Conservation (phyloP, 148 eudicot species). For the Polygonum maritimum region DNA sequence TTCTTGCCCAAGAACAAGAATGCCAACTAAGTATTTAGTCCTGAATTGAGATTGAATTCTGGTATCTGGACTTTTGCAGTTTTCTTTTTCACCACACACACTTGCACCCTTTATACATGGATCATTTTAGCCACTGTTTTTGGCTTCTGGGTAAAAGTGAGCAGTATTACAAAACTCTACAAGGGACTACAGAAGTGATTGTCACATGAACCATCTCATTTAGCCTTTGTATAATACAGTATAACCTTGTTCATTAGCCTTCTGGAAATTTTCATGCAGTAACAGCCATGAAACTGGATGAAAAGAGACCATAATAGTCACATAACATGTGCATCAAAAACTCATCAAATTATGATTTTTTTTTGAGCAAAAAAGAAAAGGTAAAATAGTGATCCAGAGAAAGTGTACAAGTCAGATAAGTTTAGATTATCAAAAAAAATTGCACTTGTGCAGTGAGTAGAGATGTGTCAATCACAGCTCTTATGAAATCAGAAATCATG, state of each 20-base stretch:
- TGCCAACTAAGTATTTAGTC: background rate
- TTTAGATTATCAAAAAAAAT: background rate
- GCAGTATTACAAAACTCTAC: background rate
- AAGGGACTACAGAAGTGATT: background rate
- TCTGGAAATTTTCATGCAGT: background rate
- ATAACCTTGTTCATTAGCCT: background rate
- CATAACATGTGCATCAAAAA: slow-evolving; percentile 2
- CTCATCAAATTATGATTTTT: background rate
- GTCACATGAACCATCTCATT: background rate
- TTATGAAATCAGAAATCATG: background rate
- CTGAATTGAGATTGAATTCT: background rate
- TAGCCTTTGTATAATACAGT: slow-evolving; percentile 6
- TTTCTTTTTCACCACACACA: background rate
- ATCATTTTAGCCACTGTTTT: background rate
- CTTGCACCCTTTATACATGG: background rate
- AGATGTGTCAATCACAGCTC: slow-evolving; percentile 8
- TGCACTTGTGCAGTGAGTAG: slow-evolving; percentile 3
- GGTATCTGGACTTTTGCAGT: background rate
- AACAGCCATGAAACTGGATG: background rate
- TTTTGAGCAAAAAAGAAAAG: background rate
- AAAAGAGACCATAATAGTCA: background rate
- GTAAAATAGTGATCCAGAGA: background rate
- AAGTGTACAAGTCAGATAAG: background rate
- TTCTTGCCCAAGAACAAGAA: background rate
- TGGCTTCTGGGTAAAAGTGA: background rate